Evolutionary conservation across 192 early-diverging fungal species (phyloP).

Genomic region (Coemansia interrupta): DNA sequence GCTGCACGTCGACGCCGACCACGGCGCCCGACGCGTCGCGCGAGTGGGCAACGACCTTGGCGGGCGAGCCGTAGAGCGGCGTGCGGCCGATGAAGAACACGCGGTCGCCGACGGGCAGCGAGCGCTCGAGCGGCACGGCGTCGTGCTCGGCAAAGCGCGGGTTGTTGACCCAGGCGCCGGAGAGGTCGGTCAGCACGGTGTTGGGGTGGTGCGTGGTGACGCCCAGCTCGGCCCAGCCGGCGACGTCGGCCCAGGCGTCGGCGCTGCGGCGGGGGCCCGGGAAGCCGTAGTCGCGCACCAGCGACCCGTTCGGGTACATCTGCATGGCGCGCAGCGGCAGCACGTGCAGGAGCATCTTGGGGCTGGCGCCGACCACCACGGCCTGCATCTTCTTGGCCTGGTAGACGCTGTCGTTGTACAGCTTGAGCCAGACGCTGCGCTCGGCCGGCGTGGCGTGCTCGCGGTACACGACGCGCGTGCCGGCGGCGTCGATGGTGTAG

Average conservation of each 20-base stretch:
- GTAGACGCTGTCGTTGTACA: constrained; percentile 29
- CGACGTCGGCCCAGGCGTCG: constrained; percentile 28
- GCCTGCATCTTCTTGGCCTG: constrained; percentile 24
- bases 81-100: constrained; percentile 79
- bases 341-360: constrained; percentile 37
- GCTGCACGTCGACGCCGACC: constrained; percentile 35
- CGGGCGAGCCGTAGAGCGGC: constrained; percentile 68
- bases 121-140: constrained; percentile 61
- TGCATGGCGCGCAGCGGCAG: constrained; percentile 41
- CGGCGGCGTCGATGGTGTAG: constrained; percentile 44
- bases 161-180: constrained; percentile 52
- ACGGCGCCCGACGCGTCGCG: constrained; percentile 16
- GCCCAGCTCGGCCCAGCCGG: constrained; percentile 19
- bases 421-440: constrained; percentile 24
- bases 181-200: constrained; percentile 54
- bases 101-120: constrained; percentile 65
- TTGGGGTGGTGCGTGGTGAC: constrained; percentile 23
- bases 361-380: constrained; percentile 12
- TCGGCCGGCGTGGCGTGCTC: constrained; percentile 17
- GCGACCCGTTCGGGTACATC: constrained; percentile 39
- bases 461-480: constrained; percentile 10
- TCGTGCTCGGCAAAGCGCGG: constrained; percentile 71
- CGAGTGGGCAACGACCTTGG: constrained; percentile 62
- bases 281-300: constrained; percentile 47
- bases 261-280: background rate